Evolutionary conservation across 2,329 filamentous ascomycete genomes (phyloP).

Genomic region (Tricladium varicosporioides): DNA sequence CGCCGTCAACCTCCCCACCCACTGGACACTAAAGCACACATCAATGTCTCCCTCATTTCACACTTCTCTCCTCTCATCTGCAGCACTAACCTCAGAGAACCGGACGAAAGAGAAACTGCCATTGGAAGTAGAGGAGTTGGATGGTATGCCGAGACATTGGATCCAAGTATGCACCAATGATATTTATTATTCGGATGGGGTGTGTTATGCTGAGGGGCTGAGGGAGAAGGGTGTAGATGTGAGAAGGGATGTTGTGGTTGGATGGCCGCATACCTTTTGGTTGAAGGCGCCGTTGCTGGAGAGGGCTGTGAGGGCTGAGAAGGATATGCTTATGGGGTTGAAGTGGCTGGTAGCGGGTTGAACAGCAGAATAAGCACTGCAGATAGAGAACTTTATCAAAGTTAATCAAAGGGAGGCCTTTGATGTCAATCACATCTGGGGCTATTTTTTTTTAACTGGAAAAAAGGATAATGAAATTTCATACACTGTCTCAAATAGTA

Average conservation of each 20-base stretch:
- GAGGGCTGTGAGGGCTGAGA: conserved; percentile 41
- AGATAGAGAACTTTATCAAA: background rate
- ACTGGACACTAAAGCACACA: conserved; percentile 39
- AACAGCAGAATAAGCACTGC: background rate
- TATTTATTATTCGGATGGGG: conserved; percentile 49
- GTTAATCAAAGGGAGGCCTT: background rate
- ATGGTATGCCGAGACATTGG: conserved; percentile 40
- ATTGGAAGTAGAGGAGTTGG: conserved; percentile 34
- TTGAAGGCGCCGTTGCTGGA: conserved; percentile 43
- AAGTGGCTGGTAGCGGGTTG: conserved; percentile 38
- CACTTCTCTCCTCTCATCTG: conserved; percentile 34
- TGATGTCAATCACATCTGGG: too few species aligned
- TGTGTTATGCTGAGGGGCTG: conserved; percentile 47
- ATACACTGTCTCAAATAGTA: background rate
- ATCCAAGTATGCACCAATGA: conserved; percentile 52
- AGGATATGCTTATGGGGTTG: conserved; percentile 41
- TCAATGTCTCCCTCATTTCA: conserved; percentile 39
- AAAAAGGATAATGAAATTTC: too few species aligned
- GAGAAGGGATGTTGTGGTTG: conserved; percentile 41
- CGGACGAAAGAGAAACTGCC: conserved; percentile 42
- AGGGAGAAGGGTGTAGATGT: conserved; percentile 40
- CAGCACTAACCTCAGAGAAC: conserved; percentile 35
- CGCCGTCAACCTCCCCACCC: conserved; percentile 39
- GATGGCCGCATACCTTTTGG: conserved; percentile 55
- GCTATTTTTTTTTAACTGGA: too few species aligned